Conservation (phyloP, 306 rosid genomes). For the Arachis hypogaea region DNA sequence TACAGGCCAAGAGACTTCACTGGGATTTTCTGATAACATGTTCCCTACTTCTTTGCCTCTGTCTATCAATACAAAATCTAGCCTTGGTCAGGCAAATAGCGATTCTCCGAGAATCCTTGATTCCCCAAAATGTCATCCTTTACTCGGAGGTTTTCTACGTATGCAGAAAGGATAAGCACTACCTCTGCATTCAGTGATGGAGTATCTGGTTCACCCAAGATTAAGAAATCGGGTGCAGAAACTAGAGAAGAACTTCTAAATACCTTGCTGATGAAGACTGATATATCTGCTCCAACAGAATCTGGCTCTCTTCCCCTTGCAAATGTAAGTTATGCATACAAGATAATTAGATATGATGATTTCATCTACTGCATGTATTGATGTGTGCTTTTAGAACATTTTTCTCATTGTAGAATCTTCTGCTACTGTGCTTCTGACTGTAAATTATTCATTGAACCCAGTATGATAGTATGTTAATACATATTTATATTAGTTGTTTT, state of each 20-base stretch:
- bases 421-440: slow-evolving; percentile 12
- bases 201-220: slow-evolving; percentile 81
- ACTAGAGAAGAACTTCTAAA: slow-evolving; percentile 80
- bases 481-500: slow-evolving; percentile 20
- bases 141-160: slow-evolving; percentile 80
- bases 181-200: slow-evolving; percentile 71
- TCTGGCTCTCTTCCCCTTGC: slow-evolving; percentile 52
- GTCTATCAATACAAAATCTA: slow-evolving; percentile 65
- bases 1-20: slow-evolving; percentile 67
- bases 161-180: slow-evolving; percentile 92
- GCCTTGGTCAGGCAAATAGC: slow-evolving; percentile 61
- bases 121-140: slow-evolving; percentile 55
- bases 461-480: neutral
- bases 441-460: slow-evolving; percentile 23
- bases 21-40: slow-evolving; percentile 61
- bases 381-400: slow-evolving; percentile 25
- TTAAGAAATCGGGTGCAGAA: slow-evolving; percentile 92
- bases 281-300: slow-evolving; percentile 56
- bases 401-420: slow-evolving; percentile 24
- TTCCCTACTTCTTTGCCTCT: slow-evolving; percentile 54
- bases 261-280: slow-evolving; percentile 71
- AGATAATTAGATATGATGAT: slow-evolving; percentile 30
- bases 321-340: slow-evolving; percentile 62
- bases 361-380: slow-evolving; percentile 23
- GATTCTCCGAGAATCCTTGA: slow-evolving; percentile 68